Base-by-base conservation (phyloP, 768 basidiomycete species). In the Auricularia sp. region DNA sequence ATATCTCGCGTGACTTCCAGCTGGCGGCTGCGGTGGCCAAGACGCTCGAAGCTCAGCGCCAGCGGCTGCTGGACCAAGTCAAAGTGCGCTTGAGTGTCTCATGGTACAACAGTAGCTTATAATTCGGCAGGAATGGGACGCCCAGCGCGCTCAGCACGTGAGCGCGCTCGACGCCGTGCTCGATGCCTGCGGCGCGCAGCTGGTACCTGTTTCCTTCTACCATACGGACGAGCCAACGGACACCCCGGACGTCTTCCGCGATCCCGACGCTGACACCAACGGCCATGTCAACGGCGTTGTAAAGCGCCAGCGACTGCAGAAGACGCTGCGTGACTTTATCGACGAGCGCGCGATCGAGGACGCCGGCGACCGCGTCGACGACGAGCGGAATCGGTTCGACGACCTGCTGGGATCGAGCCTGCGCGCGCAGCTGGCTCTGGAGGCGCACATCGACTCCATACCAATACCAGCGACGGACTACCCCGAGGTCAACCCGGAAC, bases 311-410 rank as follows among this genome's bases (percentile, higher is more conserved):
- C 56, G 4, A 7, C 21, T 33, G 34, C 14, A 14, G 14, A 93
- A 91, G 78, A 89, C 87, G 0, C 71, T 93, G 39, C 82, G 91
- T 39, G 90, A 93, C 71, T 93, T 93, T 72, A 88, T 92, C 42
- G 89, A 92, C 68, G 91, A 93, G 68, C 80, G 85, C 36, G 87
- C 85, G 6, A 85, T 93, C 43, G 91, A 93, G 62, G 87, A 90
- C 66, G 80, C 85, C 21, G 71, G 88, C 58, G 91, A 93, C 63
- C 79, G 78, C 1, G 83, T 93, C 60, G 91, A 93, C 69, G 80
- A 77, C 64, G 88, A 91, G 64, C 78, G 90, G 60, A 79, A 77
- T 66, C 77, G 78, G 36, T 75, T 93, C 43, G 90, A 93, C 65
- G 56, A 59, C 29, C 23, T 59, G 23, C 56, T 59, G 16, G 56